phyloP scores from a whole-genome alignment of 2,329 filamentous ascomycete species.

The Raffaelea ambrosiae region DNA sequence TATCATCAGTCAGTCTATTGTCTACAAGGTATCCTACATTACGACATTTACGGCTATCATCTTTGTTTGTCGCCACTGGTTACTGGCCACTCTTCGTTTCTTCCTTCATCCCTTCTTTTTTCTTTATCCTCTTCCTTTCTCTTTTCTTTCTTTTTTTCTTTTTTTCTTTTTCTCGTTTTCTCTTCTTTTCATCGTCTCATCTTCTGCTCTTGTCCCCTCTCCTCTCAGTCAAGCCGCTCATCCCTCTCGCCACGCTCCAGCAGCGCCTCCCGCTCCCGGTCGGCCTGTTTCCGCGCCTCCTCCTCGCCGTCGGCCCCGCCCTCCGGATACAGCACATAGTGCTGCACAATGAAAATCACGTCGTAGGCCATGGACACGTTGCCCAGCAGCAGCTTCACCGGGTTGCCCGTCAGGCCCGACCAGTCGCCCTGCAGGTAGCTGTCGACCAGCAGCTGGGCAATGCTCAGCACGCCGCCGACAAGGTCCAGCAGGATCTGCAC shows the following conservation, averaged over 20 bases:
- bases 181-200: not conserved
- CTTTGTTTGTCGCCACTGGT: too few species aligned
- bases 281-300: not conserved
- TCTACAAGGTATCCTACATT: too few species aligned
- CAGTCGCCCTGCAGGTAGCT: conserved; percentile 78
- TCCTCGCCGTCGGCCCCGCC: conserved; percentile 15
- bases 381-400: conserved; percentile 78
- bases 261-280: conserved; percentile 25
- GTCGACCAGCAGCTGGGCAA: conserved; percentile 76
- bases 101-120: too few species aligned
- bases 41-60: too few species aligned
- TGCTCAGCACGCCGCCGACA: conserved; percentile 69
- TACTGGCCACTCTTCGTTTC: too few species aligned
- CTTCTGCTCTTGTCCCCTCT: not conserved
- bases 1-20: too few species aligned
- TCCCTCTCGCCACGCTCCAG: conserved; percentile 21
- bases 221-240: conserved; percentile 21
- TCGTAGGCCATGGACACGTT: conserved; percentile 86
- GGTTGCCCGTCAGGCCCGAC: conserved; percentile 85
- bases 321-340: conserved; percentile 67
- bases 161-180: too few species aligned
- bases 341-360: conserved; percentile 76
- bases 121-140: too few species aligned
- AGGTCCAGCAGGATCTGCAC: conserved; percentile 77
- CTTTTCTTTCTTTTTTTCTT: too few species aligned